Percentiles rank a stretch among this genome's conserved stretches.
Evolutionary conservation across 2,329 filamentous ascomycete genomes (phyloP).

Genomic region (Botrytis sinoallii): DNA sequence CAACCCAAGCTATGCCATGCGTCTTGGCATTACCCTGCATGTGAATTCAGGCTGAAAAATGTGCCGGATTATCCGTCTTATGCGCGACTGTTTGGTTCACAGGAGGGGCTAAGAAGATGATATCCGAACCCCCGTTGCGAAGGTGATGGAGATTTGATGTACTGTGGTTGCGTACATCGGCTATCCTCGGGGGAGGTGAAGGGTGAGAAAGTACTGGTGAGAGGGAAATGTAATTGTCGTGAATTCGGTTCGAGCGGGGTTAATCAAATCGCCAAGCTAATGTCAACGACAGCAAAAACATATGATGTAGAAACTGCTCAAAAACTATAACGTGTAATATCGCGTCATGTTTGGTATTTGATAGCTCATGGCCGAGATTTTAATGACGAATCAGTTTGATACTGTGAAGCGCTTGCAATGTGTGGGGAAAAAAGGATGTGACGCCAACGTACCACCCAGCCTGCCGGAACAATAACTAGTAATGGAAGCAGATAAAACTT

Average conservation of each 20-base stretch:
- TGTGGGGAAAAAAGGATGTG: not conserved
- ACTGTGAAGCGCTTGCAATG: not conserved
- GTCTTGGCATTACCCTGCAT: not conserved
- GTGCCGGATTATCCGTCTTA: constrained; percentile 2
- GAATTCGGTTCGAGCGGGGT: not conserved
- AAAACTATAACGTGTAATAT: not conserved
- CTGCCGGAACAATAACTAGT: too few species aligned
- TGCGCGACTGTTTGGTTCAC: not conserved
- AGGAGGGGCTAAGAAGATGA: not conserved
- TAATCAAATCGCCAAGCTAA: not conserved
- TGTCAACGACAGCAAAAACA: not conserved
- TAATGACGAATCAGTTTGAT: not conserved
- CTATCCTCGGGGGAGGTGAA: not conserved
- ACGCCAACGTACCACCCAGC: not conserved
- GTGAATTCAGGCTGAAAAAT: not conserved
- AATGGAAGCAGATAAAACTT: not conserved
- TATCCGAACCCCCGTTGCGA: too few species aligned
- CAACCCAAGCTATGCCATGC: not conserved
- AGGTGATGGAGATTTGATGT: not conserved
- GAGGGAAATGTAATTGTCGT: not conserved
- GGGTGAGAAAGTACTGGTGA: not conserved
- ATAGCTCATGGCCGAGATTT: not conserved
- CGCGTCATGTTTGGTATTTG: not conserved
- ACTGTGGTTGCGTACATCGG: not conserved
- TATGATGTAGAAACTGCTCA: not conserved